phyloP scores from a whole-genome alignment of 345 rosid genomes.

The Syzygium aromaticum region DNA sequence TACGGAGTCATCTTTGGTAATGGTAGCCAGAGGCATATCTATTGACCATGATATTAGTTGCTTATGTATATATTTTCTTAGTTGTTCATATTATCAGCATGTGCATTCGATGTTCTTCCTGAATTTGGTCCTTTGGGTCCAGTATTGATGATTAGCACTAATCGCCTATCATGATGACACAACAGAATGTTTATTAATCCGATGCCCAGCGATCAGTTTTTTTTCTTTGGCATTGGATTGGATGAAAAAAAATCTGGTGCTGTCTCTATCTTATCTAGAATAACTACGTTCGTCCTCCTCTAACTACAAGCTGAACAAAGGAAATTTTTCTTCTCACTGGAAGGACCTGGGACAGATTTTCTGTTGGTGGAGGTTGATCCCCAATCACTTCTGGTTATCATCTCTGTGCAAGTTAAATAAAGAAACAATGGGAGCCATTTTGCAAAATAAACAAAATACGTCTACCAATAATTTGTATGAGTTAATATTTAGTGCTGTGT shows the following conservation, averaged over 20 bases:
- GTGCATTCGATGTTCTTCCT: no score
- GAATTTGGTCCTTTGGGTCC: background rate
- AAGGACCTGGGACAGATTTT: background rate
- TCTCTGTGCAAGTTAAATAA: background rate
- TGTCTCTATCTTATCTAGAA: background rate
- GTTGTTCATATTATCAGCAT: no score
- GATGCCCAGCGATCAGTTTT: background rate
- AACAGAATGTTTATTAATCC: background rate
- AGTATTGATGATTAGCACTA: background rate
- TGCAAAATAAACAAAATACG: background rate
- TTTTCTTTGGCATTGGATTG: background rate
- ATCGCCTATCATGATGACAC: background rate
- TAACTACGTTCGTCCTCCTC: background rate
- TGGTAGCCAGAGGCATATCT: no score
- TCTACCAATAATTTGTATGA: background rate
- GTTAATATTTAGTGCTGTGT: background rate
- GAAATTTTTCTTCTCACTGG: background rate
- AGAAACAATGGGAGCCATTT: background rate
- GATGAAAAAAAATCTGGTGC: background rate
- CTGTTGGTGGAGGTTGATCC: background rate
- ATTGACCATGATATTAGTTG: no score
- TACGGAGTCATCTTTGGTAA: background rate
- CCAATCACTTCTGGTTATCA: background rate
- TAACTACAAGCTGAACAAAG: background rate
- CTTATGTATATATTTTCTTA: no score